These are phyloP conservation scores for Aspergillus affinis DNA, from an alignment of 495 filamentous ascomycete genomes.

Conservation along the genomic window DNA sequence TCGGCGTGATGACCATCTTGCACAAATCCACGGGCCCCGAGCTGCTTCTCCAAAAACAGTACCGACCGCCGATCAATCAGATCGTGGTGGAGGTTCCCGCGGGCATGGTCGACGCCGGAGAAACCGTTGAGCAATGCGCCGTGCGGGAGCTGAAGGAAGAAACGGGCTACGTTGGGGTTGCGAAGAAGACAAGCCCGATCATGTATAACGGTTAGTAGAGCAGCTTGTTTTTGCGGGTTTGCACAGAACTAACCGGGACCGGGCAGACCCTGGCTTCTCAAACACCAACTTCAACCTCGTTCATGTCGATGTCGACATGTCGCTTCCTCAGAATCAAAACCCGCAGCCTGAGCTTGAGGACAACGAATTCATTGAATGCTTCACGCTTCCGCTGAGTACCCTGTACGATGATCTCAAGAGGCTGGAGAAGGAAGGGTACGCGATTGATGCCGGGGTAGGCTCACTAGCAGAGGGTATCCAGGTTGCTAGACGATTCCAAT, in stretches of 20 bases:
- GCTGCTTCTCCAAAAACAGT: conserved; percentile 84
- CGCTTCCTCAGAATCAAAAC: conserved; percentile 64
- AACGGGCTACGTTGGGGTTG: conserved; percentile 81
- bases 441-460: conserved; percentile 81
- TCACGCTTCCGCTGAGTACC: conserved; percentile 63
- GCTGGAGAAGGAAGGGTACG: conserved; percentile 72
- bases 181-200: conserved; percentile 63
- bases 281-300: conserved; percentile 86
- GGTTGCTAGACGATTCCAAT: conserved; percentile 62
- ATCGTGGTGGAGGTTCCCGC: conserved; percentile 82
- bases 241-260: neutral
- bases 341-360: conserved; percentile 77
- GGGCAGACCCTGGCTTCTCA: conserved; percentile 72
- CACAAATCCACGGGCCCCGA: conserved; percentile 69
- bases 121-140: conserved; percentile 75
- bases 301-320: conserved; percentile 78
- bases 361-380: conserved; percentile 88
- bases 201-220: conserved; percentile 74
- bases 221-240: neutral
- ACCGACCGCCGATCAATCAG: conserved; percentile 76
- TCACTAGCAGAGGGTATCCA: conserved; percentile 85
- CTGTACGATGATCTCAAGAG: conserved; percentile 67
- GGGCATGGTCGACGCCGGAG: conserved; percentile 78
- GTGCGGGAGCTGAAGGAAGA: conserved; percentile 89
- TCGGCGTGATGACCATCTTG: conserved; percentile 87